Percentiles rank a stretch among this genome's conserved stretches.
Conservation (phyloP, 192 early-diverging fungal genomes). For the Ramicandelaber brevisporus region DNA sequence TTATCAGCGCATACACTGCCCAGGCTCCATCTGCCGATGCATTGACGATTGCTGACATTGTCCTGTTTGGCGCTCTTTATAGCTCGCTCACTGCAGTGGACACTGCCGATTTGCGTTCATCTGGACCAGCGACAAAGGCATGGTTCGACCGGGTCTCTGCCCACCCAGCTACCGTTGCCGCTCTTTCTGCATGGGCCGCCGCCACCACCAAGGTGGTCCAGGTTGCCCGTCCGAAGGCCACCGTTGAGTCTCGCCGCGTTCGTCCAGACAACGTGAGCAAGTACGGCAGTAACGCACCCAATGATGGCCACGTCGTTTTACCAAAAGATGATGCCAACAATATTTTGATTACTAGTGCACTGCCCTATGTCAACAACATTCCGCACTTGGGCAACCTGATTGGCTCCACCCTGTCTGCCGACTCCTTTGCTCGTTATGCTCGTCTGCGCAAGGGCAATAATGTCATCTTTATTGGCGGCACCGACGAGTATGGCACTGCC, state of each 20-base stretch:
- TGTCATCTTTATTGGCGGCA: conserved; percentile 81
- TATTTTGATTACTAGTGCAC: conserved; percentile 81
- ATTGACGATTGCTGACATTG: conserved; percentile 4
- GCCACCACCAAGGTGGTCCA: conserved; percentile 7
- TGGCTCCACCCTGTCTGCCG: conserved; percentile 93
- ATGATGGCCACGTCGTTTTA: conserved; percentile 6
- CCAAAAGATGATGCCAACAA: conserved; percentile 29
- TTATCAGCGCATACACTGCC: conserved; percentile 1
- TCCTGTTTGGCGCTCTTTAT: conserved; percentile 13
- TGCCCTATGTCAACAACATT: conserved; percentile 98
- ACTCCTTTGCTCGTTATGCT: conserved; percentile 83
- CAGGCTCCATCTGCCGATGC: conserved; percentile 4
- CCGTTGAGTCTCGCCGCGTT: conserved; percentile 1
- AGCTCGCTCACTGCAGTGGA: conserved; percentile 9
- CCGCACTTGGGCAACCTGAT: conserved; percentile 99
- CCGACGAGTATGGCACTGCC: conserved; percentile 98
- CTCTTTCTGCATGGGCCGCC: conserved; percentile 8
- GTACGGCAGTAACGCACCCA: not conserved
- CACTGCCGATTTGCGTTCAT: conserved; percentile 3
- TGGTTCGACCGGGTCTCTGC: conserved; percentile 8
- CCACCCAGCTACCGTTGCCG: conserved; percentile 4
- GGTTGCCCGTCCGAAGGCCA: no score
- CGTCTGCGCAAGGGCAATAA: conserved; percentile 77
- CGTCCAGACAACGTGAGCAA: not conserved
- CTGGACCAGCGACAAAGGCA: conserved; percentile 5